Evolutionary conservation across 75 land plant species (phyloP).

Genomic region (Isoetes taiwanensis): DNA sequence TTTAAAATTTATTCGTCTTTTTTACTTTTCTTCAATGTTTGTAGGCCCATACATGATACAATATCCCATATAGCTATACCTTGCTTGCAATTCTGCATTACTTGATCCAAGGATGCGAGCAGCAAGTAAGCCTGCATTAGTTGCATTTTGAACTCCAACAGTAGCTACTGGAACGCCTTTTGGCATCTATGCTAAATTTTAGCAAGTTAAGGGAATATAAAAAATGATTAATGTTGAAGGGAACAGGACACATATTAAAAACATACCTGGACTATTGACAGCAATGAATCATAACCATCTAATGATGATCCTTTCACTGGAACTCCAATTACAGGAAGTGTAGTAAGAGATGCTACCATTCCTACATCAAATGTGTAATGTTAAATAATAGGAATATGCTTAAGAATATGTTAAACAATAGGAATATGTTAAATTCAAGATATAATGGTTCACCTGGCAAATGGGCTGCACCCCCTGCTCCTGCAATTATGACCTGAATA

Average conservation of each 20-base stretch:
- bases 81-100: conserved; percentile 31
- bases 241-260: not conserved
- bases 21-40: not conserved
- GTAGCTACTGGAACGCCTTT: conserved; percentile 94
- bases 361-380: too few relatives aligned
- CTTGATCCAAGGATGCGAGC: conserved; percentile 47
- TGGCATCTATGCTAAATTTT: conserved; percentile 55
- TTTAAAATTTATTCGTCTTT: not conserved
- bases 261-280: conserved; percentile 84
- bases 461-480: conserved; percentile 99
- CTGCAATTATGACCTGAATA: conserved; percentile 76
- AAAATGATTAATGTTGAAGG: not conserved
- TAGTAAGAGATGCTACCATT: conserved; percentile 91
- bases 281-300: conserved; percentile 75
- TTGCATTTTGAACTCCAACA: conserved; percentile 79
- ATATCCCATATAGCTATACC: too few relatives aligned
- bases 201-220: not conserved
- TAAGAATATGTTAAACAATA: too few relatives aligned
- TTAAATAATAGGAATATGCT: too few relatives aligned
- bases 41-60: too few relatives aligned
- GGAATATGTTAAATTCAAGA: too few relatives aligned
- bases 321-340: conserved; percentile 91
- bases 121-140: conserved; percentile 84
- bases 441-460: conserved; percentile 52
- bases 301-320: conserved; percentile 70